Evolutionary conservation across 495 filamentous ascomycete species (phyloP), one percentile per base, ranked within the genome.

Genomic region (Xylaria scruposa): DNA sequence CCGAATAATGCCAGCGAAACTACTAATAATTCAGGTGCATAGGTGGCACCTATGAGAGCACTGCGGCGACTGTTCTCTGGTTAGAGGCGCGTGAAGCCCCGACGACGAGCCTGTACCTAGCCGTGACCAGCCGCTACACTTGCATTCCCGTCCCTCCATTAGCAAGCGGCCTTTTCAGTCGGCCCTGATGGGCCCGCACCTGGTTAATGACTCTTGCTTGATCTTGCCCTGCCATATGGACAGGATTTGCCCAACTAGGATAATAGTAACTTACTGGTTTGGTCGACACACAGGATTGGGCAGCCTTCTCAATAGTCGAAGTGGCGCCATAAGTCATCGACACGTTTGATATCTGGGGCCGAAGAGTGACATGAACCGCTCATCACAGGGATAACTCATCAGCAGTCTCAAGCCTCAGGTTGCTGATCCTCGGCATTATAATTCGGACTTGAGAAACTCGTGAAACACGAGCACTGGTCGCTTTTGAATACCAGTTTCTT

Each of bases 201-300:
- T 64, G 21, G 42, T 31, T 15, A 19, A 21, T 0, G 42, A 17
- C 42, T 40, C 36, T 46, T 66, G 46, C 63, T 66, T 5, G 15
- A 51, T 24, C 26, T 36, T 36, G 15, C 19, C 31, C 8, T 40
- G 9, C n/a, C 10, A 21, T 40, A 47, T 47, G 38, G 61, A 26
- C 42, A 42, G 63, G 46, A 19, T 10, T 53, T 36, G 21, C 60
- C 31, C 26, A 1, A 44, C 40, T 53, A 17, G 31, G 47, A 33
- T 13, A 67, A 40, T n/a, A 67, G 26, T 13, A 17, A 24, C 13
- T 54, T 29, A 19, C 15, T 47, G 44, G 46, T 49, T 29, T 53
- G 44, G 44, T 38, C 15, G 26, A 31, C 40, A 51, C 33, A 51
- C 29, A 56, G n/a, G n/a, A 21, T 67, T 67, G 65, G 65, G 49